Conservation (phyloP, 2,329 filamentous ascomycete species). For the Pseudogymnoascus sp. region DNA sequence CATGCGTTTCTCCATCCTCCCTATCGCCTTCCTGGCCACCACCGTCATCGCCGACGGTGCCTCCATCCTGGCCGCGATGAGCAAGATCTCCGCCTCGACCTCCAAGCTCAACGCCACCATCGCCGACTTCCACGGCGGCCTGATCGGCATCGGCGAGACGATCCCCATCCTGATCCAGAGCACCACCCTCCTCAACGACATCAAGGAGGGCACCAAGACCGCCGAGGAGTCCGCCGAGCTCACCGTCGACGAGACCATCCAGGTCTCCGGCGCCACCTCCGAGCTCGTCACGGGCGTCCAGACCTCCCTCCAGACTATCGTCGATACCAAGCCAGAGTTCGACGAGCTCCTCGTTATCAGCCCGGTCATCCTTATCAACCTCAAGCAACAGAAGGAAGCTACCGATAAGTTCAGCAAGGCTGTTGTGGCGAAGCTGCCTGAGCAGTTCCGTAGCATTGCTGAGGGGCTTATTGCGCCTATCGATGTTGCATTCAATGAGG, state of each 20-base stretch:
- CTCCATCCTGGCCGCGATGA: constrained; percentile 18
- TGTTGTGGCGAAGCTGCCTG: constrained; percentile 16
- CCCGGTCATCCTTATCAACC: constrained; percentile 35
- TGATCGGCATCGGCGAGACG: constrained; percentile 14
- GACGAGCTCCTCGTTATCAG: constrained; percentile 32
- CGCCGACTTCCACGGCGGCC: constrained; percentile 8
- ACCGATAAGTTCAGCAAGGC: constrained; percentile 23
- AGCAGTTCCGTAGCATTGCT: constrained; percentile 9
- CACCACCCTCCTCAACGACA: constrained; percentile 31
- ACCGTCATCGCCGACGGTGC: constrained; percentile 19
- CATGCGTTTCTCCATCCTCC: constrained; percentile 16
- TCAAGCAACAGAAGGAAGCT: constrained; percentile 34
- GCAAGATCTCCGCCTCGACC: constrained; percentile 16
- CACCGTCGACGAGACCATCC: constrained; percentile 30
- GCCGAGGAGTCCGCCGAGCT: constrained; percentile 33
- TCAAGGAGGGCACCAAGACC: constrained; percentile 31
- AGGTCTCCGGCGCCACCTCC: constrained; percentile 28
- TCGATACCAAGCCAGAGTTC: constrained; percentile 34
- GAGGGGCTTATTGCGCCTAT: constrained; percentile 31
- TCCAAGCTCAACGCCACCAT: constrained; percentile 17
- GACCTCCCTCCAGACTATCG: constrained; percentile 11
- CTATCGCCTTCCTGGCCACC: constrained; percentile 14
- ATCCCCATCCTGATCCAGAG: constrained; percentile 33
- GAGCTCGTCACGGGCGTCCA: constrained; percentile 8
- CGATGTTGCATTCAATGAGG: constrained; percentile 17